Percentiles rank a stretch among this genome's conserved stretches.
Conservation (phyloP, 2,329 filamentous ascomycete species). For the Fusarium begoniae region DNA sequence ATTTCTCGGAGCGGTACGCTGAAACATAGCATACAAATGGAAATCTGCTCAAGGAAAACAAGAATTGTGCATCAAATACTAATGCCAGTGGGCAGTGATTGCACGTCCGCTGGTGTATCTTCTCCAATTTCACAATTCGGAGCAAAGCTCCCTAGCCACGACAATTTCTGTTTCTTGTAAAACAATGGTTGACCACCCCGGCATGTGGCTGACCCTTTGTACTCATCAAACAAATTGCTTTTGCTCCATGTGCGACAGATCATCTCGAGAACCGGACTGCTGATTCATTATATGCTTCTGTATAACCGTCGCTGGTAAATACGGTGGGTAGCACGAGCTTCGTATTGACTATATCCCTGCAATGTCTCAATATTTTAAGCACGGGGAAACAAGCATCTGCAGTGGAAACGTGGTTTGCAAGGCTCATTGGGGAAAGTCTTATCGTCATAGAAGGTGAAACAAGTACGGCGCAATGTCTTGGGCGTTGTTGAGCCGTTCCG, state of each 20-base stretch:
- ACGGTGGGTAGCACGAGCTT: not conserved
- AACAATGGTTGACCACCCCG: not conserved
- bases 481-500: not conserved
- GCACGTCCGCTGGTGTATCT: not conserved
- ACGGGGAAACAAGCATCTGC: conserved; percentile 6
- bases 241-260: not conserved
- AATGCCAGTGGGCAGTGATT: not conserved
- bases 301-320: not conserved
- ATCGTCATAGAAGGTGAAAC: conserved; percentile 19
- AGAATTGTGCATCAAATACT: not conserved
- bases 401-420: not conserved
- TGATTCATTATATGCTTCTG: conserved; percentile 10
- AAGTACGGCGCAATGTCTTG: not conserved
- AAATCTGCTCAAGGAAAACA: not conserved
- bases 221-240: conserved; percentile 3
- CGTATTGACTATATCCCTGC: conserved; percentile 8
- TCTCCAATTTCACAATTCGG: not conserved
- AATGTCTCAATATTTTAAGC: not conserved
- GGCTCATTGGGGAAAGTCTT: not conserved
- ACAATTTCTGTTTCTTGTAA: not conserved
- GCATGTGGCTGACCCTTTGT: conserved; percentile 2
- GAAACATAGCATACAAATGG: not conserved
- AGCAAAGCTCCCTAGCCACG: not conserved
- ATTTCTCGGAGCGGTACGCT: not conserved
- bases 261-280: not conserved